phyloP scores from a whole-genome alignment of 805 yeast species.

The Suhomyces sp. region DNA sequence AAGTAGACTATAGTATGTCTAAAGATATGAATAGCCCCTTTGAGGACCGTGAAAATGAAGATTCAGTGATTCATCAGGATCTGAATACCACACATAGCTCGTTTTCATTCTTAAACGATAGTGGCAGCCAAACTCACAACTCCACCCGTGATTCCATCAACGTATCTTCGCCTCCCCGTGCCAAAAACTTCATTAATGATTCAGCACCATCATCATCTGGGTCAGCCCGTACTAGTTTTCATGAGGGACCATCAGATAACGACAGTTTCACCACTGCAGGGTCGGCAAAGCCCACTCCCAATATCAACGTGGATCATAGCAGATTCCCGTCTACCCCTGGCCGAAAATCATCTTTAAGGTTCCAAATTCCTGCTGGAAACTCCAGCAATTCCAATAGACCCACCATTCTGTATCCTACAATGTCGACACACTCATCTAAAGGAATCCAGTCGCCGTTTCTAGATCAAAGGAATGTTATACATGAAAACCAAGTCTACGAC shows the following conservation, averaged over 20 bases:
- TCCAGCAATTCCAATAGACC: slow-evolving; percentile 3
- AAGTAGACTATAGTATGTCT: neutral
- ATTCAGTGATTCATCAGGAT: neutral
- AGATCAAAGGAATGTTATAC: slow-evolving; percentile 19
- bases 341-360: slow-evolving; percentile 28
- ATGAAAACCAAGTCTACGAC: slow-evolving; percentile 24
- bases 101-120: slow-evolving; percentile 2
- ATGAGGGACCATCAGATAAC: neutral
- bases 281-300: slow-evolving; percentile 26
- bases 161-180: neutral
- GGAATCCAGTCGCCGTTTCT: slow-evolving; percentile 28
- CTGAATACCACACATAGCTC: slow-evolving; percentile 2
- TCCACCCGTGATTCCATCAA: neutral
- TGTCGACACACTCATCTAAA: slow-evolving; percentile 2
- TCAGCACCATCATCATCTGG: neutral
- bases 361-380: slow-evolving; percentile 23
- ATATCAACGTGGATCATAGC: slow-evolving; percentile 14
- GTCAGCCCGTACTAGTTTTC: neutral
- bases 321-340: slow-evolving; percentile 10
- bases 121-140: neutral
- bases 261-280: neutral
- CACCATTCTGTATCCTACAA: slow-evolving; percentile 7
- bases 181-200: neutral
- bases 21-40: neutral
- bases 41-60: neutral